Percentiles rank a stretch among this genome's conserved stretches.
phyloP scores from a whole-genome alignment of 2,329 filamentous ascomycete species.

The Fusarium nanum region DNA sequence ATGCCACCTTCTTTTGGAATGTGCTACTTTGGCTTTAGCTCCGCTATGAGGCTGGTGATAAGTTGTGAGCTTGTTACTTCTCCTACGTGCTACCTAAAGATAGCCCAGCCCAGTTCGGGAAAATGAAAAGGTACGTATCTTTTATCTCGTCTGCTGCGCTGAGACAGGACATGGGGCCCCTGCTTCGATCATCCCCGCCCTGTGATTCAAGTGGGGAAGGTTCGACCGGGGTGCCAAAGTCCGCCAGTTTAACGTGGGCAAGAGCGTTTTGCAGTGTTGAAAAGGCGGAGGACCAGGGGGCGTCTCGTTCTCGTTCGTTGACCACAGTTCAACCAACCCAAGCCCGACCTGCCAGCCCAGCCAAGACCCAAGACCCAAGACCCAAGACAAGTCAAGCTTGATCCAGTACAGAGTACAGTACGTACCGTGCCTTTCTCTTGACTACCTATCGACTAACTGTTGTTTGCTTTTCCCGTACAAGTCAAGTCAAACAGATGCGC shows the following conservation, averaged over 20 bases:
- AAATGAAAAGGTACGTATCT: background rate
- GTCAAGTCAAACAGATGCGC: background rate
- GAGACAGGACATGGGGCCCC: slow-evolving; percentile 4
- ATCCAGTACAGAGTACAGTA: background rate
- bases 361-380: background rate
- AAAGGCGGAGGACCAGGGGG: slow-evolving; percentile 44
- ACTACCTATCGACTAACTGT: background rate
- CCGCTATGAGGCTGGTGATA: slow-evolving; percentile 24
- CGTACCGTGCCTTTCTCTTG: background rate
- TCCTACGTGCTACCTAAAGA: background rate
- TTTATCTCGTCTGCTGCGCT: background rate
- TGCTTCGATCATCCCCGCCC: slow-evolving; percentile 33
- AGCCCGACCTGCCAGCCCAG: background rate
- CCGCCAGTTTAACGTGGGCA: slow-evolving; percentile 45
- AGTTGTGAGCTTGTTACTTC: background rate
- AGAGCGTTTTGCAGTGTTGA: slow-evolving; percentile 40
- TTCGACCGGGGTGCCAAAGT: slow-evolving; percentile 27
- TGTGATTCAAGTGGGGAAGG: slow-evolving; percentile 28
- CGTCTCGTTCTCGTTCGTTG: background rate
- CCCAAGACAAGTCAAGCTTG: background rate
- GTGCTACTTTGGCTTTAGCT: slow-evolving; percentile 14
- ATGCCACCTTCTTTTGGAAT: slow-evolving; percentile 26
- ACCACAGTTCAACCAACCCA: background rate
- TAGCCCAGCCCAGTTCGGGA: background rate
- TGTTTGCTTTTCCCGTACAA: background rate